Evolutionary conservation across 768 basidiomycete genomes (phyloP), one percentile per base, ranked within the genome.

Genomic region (Trametes meyenii): DNA sequence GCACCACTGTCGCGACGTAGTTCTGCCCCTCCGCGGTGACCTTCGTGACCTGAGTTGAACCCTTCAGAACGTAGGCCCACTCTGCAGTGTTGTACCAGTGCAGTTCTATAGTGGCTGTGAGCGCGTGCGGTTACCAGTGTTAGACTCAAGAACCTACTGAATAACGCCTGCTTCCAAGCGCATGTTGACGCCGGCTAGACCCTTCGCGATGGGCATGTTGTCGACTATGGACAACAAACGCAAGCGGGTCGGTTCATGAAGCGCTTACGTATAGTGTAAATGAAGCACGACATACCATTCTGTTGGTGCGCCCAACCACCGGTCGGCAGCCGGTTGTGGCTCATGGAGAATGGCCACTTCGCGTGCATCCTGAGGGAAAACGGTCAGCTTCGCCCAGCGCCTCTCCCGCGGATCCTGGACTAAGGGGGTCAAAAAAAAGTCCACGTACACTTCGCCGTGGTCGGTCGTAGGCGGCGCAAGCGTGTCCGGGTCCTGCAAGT

Each of bases 251-350:
- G 11, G 23, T 24, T 12, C 24, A 19, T 3, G 10, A 3, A 7
- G 6, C 45, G 19, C 45, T 13, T 10, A n/a, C n/a, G n/a, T n/a
- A 23, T 13, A 11, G 45, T 14, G 14, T 38, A 10, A 54, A 50
- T 36, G 14, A 10, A n/a, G 19, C 3, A 23, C 29, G 23, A 53
- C 77, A 14, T 50, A 82, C 83, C 67, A 55, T 84, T 84, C 70
- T 85, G 76, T 65, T 85, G 78, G 43, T 85, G 77, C 26, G 83
- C 82, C 85, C 85, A 87, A 0, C 85, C 85, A 13, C 85, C 85
- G 0, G 78, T 78, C 60, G 81, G 79, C 16, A 87, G 69, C n/a
- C 83, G 79, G 62, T 83, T 85, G 66, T 81, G 81, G 56, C 83
- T 84, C 43, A 85, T 67, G 60, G 72, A 71, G 68, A 85, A 83